Base-by-base conservation (phyloP, 164 flowering plant species). In the Brasenia schreberi region DNA sequence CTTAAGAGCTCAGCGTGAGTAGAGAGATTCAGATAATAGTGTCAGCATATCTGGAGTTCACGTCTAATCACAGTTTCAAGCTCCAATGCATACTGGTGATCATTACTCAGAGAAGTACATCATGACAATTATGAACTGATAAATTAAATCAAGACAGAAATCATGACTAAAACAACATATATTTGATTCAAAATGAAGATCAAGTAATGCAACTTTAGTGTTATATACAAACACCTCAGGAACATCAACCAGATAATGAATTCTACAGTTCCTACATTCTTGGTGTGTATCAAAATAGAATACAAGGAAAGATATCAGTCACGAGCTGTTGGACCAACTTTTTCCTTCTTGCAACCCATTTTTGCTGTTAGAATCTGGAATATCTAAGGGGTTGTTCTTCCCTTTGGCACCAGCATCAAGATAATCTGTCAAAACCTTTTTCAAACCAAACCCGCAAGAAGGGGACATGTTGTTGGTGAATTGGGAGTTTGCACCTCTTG, bases 391-490 rank as follows among this genome's bases (percentile, higher is more conserved):
- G 23, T 71, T 27, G 23, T 67, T 80, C 75, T 76, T 88, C 42
- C 69, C 60, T 64, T 81, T 87, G 12, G 73, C 56, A 2, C 89
- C 96, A 44, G 66, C 85, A 19, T 82, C 88, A 60, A 91, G 85
- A 77, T 91, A 91, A 72, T 82, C 85, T 17, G 89, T 77, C 78
- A 91, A 72, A 5, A 71, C 98, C 74, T 86, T 83, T 70, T 76
- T 91, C 18, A 88, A 92, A 18, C 92, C 89, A 27, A 83, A 76
- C 19, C 92, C 96, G n/a, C 87, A 92, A 10, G 81, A 76, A 0
- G 63, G 73, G 67, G 77, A 72, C 71, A 83, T 83, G 78, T 63
- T 81, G 74, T 71, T 74, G 70, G 79, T 72, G 64, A 87, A 82
- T 7, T 89, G 89, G 56, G 88, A 82, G 66, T 86, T 78, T 49